Conservation (phyloP, 2,329 filamentous ascomycete genomes). For the Onygenales sp. region DNA sequence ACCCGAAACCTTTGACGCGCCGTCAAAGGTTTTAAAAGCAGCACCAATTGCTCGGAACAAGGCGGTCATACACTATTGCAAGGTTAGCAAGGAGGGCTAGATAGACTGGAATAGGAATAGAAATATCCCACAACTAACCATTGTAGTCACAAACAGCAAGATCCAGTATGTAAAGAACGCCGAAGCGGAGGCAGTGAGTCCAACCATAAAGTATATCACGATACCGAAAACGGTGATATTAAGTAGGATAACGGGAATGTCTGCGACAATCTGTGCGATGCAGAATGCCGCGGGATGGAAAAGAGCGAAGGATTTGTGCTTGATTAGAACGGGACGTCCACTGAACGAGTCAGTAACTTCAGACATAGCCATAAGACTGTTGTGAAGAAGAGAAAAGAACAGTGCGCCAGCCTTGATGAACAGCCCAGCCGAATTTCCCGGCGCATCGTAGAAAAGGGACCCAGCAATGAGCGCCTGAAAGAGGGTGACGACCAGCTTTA, state of each 20-base stretch:
- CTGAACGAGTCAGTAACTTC: slow-evolving; percentile 68
- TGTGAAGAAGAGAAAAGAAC: slow-evolving; percentile 54
- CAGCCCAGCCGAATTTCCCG: slow-evolving; percentile 45
- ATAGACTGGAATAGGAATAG: neutral
- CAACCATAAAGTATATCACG: slow-evolving; percentile 72
- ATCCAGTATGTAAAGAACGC: neutral
- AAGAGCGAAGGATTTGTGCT: slow-evolving; percentile 55
- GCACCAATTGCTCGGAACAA: slow-evolving; percentile 50
- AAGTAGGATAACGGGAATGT: slow-evolving; percentile 44
- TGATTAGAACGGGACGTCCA: slow-evolving; percentile 56
- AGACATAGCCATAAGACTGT: slow-evolving; percentile 58
- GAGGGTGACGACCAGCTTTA: slow-evolving; percentile 64
- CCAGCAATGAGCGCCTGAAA: slow-evolving; percentile 62
- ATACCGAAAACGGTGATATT: slow-evolving; percentile 55
- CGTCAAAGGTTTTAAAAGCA: slow-evolving; percentile 47
- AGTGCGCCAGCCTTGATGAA: slow-evolving; percentile 51
- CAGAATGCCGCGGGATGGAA: slow-evolving; percentile 53
- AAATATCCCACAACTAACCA: slow-evolving; percentile 28
- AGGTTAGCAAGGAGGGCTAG: slow-evolving; percentile 8
- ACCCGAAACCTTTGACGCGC: slow-evolving; percentile 45
- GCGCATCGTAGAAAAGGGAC: slow-evolving; percentile 60
- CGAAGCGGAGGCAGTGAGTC: slow-evolving; percentile 17
- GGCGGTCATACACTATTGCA: slow-evolving; percentile 45
- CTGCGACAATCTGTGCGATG: slow-evolving; percentile 47
- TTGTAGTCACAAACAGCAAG: neutral